Conservation (phyloP, 495 filamentous ascomycete species). For the Aspergillus nidulans region DNA sequence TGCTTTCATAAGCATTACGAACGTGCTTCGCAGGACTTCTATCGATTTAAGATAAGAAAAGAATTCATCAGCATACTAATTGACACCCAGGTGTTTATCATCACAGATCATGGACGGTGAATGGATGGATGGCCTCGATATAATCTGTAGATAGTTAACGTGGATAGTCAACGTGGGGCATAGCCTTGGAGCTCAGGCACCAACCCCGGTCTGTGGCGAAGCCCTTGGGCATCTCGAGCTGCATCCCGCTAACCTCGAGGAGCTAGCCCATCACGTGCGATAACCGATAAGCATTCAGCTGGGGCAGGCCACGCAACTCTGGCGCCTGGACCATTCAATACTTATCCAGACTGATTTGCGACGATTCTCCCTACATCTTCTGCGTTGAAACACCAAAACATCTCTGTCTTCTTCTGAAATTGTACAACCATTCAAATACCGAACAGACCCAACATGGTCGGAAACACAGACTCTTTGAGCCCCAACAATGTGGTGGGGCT, state of each 20-base stretch:
- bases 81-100: no score
- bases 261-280: neutral
- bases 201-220: neutral
- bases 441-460: conserved; percentile 22
- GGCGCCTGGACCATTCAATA: neutral
- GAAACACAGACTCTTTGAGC: conserved; percentile 18
- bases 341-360: neutral
- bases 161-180: neutral
- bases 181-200: neutral
- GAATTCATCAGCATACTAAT: no score
- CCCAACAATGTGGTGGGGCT: conserved; percentile 32
- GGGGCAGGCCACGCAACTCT: neutral
- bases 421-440: neutral
- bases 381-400: no score
- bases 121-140: no score
- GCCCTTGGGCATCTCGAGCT: neutral
- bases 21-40: no score
- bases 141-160: no score
- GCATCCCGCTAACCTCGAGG: neutral
- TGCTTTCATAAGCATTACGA: no score
- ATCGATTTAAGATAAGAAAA: no score
- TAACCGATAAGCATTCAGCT: neutral
- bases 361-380: no score
- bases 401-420: no score
- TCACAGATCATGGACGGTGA: no score